Conservation (phyloP, 345 rosid genomes). For the Hibiscus mutabilis region DNA sequence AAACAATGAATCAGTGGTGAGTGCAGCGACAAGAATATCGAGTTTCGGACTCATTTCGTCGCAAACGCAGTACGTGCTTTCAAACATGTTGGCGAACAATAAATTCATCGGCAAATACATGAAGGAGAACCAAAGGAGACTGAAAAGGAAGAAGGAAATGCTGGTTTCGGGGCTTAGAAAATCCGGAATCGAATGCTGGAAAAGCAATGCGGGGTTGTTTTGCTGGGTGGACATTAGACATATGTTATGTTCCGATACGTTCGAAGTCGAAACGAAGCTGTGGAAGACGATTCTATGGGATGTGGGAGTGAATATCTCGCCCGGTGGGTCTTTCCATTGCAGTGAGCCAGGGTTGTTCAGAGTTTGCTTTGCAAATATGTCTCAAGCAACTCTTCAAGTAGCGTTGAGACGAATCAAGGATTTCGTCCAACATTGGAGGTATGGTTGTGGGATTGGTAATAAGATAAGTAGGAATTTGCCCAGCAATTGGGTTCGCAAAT, state of each 20-base stretch:
- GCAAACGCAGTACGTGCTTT: slow-evolving; percentile 65
- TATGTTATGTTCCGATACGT: slow-evolving; percentile 44
- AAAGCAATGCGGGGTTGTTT: slow-evolving; percentile 71
- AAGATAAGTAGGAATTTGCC: not conserved
- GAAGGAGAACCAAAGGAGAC: slow-evolving; percentile 49
- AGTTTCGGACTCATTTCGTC: slow-evolving; percentile 87
- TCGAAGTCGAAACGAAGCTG: slow-evolving; percentile 57
- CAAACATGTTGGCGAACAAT: slow-evolving; percentile 53
- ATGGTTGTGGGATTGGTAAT: too few species aligned
- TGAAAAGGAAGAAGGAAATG: slow-evolving; percentile 41
- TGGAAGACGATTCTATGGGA: slow-evolving; percentile 59
- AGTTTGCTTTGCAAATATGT: slow-evolving; percentile 72
- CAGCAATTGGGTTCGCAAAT: slow-evolving; percentile 35
- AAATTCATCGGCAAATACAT: slow-evolving; percentile 49
- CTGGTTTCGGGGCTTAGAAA: slow-evolving; percentile 49
- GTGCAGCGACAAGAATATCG: slow-evolving; percentile 83
- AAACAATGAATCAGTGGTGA: slow-evolving; percentile 45
- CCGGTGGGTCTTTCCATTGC: slow-evolving; percentile 85
- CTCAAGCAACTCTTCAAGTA: slow-evolving; percentile 32
- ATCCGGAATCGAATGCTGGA: slow-evolving; percentile 49
- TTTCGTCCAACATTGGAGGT: slow-evolving; percentile 20
- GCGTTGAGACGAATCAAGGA: slow-evolving; percentile 45
- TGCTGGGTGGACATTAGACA: slow-evolving; percentile 87
- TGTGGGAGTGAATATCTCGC: slow-evolving; percentile 68
- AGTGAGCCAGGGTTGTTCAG: slow-evolving; percentile 87